These are phyloP conservation scores for Echites panduratus DNA, from an alignment of 257 asterid species.

Conservation along the genomic window DNA sequence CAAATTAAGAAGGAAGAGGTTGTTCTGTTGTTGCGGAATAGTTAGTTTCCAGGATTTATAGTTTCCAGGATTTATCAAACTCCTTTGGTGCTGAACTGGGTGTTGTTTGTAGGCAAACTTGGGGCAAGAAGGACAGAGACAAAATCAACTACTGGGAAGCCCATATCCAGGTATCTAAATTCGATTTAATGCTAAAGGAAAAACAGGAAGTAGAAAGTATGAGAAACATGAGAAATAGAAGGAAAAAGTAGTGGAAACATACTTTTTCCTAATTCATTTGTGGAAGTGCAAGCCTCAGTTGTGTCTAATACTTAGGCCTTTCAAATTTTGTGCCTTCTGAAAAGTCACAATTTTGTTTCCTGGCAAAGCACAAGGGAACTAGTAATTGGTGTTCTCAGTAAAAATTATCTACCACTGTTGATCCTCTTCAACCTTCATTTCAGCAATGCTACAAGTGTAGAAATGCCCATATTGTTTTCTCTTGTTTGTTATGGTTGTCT, in stretches of 20 bases:
- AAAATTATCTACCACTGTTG: neutral
- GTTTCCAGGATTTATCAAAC: slow-evolving; percentile 4
- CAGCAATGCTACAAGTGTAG: neutral
- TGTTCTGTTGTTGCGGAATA: slow-evolving; percentile 11
- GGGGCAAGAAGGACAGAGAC: slow-evolving; percentile 32
- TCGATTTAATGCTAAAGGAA: neutral
- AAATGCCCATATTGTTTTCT: neutral
- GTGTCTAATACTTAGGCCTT: neutral
- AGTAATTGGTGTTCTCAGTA: neutral
- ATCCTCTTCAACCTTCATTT: neutral
- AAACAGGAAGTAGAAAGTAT: neutral
- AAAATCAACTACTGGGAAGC: slow-evolving; percentile 25
- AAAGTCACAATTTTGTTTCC: neutral
- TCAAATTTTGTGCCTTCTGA: too few species aligned
- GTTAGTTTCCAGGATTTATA: neutral
- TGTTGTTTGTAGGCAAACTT: slow-evolving; percentile 38
- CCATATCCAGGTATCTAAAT: slow-evolving; percentile 38
- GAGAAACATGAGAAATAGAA: neutral
- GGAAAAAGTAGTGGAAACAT: neutral
- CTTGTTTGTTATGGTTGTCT: neutral
- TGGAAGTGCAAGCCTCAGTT: neutral
- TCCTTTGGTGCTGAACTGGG: slow-evolving; percentile 14
- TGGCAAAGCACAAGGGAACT: too few species aligned
- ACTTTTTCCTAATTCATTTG: neutral
- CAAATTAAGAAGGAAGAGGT: slow-evolving; percentile 73